Percentiles rank a stretch among this genome's conserved stretches.
Evolutionary conservation across 495 filamentous ascomycete species (phyloP).

Genomic region (Corynascus novoguineensis): DNA sequence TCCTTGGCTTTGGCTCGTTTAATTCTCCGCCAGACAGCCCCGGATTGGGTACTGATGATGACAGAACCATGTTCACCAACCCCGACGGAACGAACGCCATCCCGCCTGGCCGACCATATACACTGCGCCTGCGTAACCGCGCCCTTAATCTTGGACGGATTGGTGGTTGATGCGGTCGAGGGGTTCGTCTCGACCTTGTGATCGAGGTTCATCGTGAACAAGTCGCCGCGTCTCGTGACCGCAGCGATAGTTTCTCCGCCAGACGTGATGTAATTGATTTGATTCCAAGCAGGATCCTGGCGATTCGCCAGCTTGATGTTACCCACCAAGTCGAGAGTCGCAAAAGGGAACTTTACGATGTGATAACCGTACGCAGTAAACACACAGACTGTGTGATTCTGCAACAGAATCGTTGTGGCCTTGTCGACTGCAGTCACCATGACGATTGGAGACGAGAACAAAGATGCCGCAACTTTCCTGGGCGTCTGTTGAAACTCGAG

Average conservation of each 20-base stretch:
- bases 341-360: conserved; percentile 70
- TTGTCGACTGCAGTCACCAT: conserved; percentile 85
- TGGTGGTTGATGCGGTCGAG: conserved; percentile 71
- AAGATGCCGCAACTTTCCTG: conserved; percentile 77
- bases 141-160: conserved; percentile 76
- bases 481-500: conserved; percentile 76
- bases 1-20: conserved; percentile 77
- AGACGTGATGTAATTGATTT: conserved; percentile 67
- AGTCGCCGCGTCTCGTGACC: conserved; percentile 72
- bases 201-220: conserved; percentile 73
- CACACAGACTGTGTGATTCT: conserved; percentile 83
- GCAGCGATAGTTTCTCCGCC: conserved; percentile 89
- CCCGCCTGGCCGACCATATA: conserved; percentile 86
- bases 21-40: conserved; percentile 83
- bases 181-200: conserved; percentile 55
- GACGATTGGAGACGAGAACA: conserved; percentile 70
- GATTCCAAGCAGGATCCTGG: conserved; percentile 57
- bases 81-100: conserved; percentile 72
- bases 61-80: conserved; percentile 92
- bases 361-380: conserved; percentile 92
- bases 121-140: conserved; percentile 68
- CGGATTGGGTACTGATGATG: conserved; percentile 86
- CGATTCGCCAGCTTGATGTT: conserved; percentile 59
- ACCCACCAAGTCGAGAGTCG: conserved; percentile 62
- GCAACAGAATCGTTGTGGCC: conserved; percentile 78